Conservation (phyloP, 345 rosid species). For the Eutrema japonicum region DNA sequence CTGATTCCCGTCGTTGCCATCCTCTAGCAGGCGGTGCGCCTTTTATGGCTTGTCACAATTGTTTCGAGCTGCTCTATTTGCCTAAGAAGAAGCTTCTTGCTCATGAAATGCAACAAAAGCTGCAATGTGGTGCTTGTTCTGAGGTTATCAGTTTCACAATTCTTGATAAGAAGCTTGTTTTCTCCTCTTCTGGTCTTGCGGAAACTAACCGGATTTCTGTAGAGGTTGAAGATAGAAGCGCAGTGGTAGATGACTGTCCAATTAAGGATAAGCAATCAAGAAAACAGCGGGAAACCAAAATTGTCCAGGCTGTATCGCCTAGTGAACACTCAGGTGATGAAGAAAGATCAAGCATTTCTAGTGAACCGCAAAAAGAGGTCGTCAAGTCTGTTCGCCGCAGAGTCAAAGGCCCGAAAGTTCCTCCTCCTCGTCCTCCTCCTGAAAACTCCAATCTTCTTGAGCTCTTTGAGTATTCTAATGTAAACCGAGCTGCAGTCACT, state of each 20-base stretch:
- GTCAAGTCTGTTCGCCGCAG: slow-evolving; percentile 47
- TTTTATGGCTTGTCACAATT: slow-evolving; percentile 60
- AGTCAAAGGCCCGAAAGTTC: slow-evolving; percentile 22
- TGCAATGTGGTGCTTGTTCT: slow-evolving; percentile 69
- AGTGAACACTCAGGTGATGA: slow-evolving; percentile 43
- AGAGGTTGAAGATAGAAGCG: slow-evolving; percentile 29
- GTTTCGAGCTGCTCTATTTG: slow-evolving; percentile 62
- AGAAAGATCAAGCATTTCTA: slow-evolving; percentile 37
- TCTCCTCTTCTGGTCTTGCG: slow-evolving; percentile 40
- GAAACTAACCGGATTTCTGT: slow-evolving; percentile 29
- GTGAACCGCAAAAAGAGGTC: slow-evolving; percentile 28
- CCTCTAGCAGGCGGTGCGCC: slow-evolving; percentile 74
- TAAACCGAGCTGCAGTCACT: slow-evolving; percentile 40
- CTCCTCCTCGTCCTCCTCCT: slow-evolving; percentile 19
- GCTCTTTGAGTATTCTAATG: slow-evolving; percentile 49
- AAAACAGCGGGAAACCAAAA: slow-evolving; percentile 28
- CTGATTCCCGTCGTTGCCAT: slow-evolving; percentile 45
- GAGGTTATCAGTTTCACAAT: slow-evolving; percentile 46
- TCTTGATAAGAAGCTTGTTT: slow-evolving; percentile 51
- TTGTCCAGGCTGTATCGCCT: slow-evolving; percentile 38
- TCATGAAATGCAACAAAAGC: slow-evolving; percentile 47
- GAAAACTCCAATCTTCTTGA: slow-evolving; percentile 52
- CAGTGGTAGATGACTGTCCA: slow-evolving; percentile 31
- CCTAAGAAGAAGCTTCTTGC: slow-evolving; percentile 51
- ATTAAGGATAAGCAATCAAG: slow-evolving; percentile 33